A percentile compares a stretch with the other conserved stretches of the same genome.
Conservation (phyloP, 2,329 filamentous ascomycete genomes). For the Trichoderma guizhouense region DNA sequence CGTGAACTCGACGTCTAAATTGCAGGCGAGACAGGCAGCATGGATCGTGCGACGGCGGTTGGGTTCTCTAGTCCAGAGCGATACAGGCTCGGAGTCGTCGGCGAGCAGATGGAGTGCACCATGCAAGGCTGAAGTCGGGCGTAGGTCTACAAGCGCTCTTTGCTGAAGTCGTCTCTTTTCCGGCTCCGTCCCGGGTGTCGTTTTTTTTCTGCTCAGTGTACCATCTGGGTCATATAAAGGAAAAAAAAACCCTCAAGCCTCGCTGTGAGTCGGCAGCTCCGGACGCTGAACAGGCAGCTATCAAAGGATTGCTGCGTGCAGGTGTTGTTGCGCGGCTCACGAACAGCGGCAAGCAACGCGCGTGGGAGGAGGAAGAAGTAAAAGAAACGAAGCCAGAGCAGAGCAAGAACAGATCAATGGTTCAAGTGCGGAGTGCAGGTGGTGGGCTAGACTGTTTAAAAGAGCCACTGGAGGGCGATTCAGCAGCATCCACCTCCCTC, state of each 20-base stretch:
- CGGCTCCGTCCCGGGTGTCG: background rate
- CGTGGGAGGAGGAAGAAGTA: background rate
- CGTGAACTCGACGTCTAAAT: slow-evolving; percentile 12
- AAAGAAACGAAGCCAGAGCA: background rate
- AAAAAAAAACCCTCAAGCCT: background rate
- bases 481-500: background rate
- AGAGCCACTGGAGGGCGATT: too few relatives aligned
- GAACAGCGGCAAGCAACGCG: background rate
- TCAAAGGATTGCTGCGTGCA: background rate
- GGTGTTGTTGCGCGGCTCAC: slow-evolving; percentile 9
- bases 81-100: slow-evolving; percentile 8
- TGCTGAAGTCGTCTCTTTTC: background rate
- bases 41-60: slow-evolving; percentile 9
- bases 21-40: slow-evolving; percentile 13
- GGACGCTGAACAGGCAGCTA: background rate
- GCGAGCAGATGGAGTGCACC: background rate
- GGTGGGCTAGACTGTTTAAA: background rate
- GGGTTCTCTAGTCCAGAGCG: slow-evolving; percentile 9
- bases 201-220: background rate
- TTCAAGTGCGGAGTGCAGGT: slow-evolving; percentile 18
- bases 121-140: slow-evolving; percentile 13
- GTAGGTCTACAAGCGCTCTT: background rate
- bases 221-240: background rate
- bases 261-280: background rate
- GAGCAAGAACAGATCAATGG: background rate